Evolutionary conservation across 768 basidiomycete species (phyloP), one percentile per base, ranked within the genome.

Genomic region (Boletus eberwhitei): DNA sequence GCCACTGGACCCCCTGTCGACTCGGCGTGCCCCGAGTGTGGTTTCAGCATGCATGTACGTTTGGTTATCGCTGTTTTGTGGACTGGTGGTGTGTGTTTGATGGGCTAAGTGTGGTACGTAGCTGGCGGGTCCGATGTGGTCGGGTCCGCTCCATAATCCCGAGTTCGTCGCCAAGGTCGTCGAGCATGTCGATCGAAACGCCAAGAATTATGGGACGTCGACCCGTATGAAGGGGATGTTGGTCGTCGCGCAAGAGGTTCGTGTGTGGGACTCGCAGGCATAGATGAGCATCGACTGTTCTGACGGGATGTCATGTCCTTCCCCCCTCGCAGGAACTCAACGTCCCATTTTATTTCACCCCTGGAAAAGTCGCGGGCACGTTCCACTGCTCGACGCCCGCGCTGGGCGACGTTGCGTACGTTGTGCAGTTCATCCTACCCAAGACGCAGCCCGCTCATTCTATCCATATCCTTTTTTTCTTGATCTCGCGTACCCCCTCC

Each of bases 111-210:
- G 40, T 34, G 45, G 38, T 14, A 29, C 46, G 39, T 57, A 96
- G 93, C 67, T 94, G 35, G 92, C 89, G 19, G 97, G 97, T 2
- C 97, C 97, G 0, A 95, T 99, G 90, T 98, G 97, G 97, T 85
- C 88, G 6, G 94, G 88, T 2, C 83, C 87, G 2, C 72, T 99
- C 22, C 97, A 99, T 64, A 81, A 93, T 65, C 61, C 74, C 2
- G 76, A 75, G 7, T 99, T 98, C 62, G 78, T 93, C 6, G 68
- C 73, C n/a, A 82, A 82, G 58, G 86, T 96, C 14, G 74, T 97
- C 31, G 75, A 80, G 21, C 89, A 94, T 63, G 74, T 95, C 13
- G 83, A 86, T 53, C 70, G 67, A 16, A 80, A 86, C 58, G 68
- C 80, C 58, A 75, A 77, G 38, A 79, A 78, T 38, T 98, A 94